Percentiles rank a stretch among this genome's conserved stretches.
These are phyloP conservation scores for Claviceps sp. DNA, from an alignment of 2,329 filamentous ascomycete species.

Conservation along the genomic window DNA sequence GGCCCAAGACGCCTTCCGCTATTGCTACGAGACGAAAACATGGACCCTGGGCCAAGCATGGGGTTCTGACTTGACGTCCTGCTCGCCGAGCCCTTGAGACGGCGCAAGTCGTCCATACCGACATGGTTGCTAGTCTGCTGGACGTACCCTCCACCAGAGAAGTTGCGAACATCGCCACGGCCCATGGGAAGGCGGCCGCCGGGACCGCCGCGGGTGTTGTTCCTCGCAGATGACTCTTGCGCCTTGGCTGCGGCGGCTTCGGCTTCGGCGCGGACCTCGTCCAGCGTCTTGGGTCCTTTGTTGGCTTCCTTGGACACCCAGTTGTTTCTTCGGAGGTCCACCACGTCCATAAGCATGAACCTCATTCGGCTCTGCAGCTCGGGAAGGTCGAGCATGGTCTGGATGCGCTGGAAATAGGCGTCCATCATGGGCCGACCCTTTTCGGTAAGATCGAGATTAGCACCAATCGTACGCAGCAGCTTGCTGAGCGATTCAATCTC, in stretches of 20 bases:
- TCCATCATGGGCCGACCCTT: slow-evolving; percentile 82
- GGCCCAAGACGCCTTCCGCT: slow-evolving; percentile 74
- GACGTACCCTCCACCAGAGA: slow-evolving; percentile 53
- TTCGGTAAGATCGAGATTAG: slow-evolving; percentile 69
- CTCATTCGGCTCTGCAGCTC: slow-evolving; percentile 75
- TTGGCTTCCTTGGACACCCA: slow-evolving; percentile 83
- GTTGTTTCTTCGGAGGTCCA: slow-evolving; percentile 64
- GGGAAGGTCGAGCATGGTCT: slow-evolving; percentile 65
- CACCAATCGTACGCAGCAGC: slow-evolving; percentile 81
- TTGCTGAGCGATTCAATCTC: slow-evolving; percentile 94
- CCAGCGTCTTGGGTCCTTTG: slow-evolving; percentile 94
- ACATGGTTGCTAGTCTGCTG: slow-evolving; percentile 74
- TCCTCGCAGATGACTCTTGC: slow-evolving; percentile 48
- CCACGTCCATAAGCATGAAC: slow-evolving; percentile 94
- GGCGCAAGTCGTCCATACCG: slow-evolving; percentile 80
- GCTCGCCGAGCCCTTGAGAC: slow-evolving; percentile 54
- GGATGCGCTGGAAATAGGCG: slow-evolving; percentile 83
- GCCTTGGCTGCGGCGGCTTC: slow-evolving; percentile 76
- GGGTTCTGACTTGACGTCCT: slow-evolving; percentile 48
- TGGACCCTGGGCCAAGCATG: slow-evolving; percentile 68
- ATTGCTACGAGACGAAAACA: slow-evolving; percentile 82
- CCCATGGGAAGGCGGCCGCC: slow-evolving; percentile 60
- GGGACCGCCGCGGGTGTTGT: slow-evolving; percentile 47
- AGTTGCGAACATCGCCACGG: slow-evolving; percentile 77
- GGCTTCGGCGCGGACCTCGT: slow-evolving; percentile 73